These are phyloP conservation scores for Termitomyces bulborhizus DNA, from an alignment of 768 basidiomycete species.

Conservation along the genomic window DNA sequence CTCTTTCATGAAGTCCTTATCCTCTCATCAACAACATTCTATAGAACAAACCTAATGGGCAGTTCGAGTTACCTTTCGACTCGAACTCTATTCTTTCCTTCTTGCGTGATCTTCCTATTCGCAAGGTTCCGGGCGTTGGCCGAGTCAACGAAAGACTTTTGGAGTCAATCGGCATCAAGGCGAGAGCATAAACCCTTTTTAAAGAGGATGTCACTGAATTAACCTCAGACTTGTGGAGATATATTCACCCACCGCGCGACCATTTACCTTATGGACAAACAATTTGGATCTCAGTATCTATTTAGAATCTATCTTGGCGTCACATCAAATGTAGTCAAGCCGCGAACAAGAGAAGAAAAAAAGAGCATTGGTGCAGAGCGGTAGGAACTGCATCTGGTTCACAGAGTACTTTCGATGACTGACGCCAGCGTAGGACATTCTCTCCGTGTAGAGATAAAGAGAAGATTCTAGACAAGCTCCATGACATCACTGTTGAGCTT, in stretches of 20 bases:
- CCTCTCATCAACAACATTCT: background rate
- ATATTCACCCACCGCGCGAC: slow-evolving; percentile 70
- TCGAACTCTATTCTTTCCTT: slow-evolving; percentile 60
- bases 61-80: slow-evolving; percentile 72
- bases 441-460: slow-evolving; percentile 55
- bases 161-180: slow-evolving; percentile 85
- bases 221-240: slow-evolving; percentile 78
- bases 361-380: slow-evolving; percentile 93
- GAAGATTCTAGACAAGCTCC: slow-evolving; percentile 68
- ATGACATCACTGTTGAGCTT: slow-evolving; percentile 77
- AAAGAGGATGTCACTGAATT: background rate
- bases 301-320: slow-evolving; percentile 82
- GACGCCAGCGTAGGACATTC: slow-evolving; percentile 57
- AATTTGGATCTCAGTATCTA: slow-evolving; percentile 73
- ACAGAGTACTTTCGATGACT: background rate
- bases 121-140: slow-evolving; percentile 87
- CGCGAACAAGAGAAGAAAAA: slow-evolving; percentile 70
- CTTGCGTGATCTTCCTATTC: slow-evolving; percentile 77
- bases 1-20: background rate
- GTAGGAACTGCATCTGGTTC: slow-evolving; percentile 27
- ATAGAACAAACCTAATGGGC: slow-evolving; percentile 93
- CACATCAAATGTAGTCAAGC: slow-evolving; percentile 74
- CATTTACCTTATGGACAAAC: slow-evolving; percentile 80
- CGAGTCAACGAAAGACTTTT: slow-evolving; percentile 85
- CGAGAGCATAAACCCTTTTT: slow-evolving; percentile 16